Evolutionary conservation across 306 rosid species (phyloP).

Genomic region (Acacia melanoxylon): DNA sequence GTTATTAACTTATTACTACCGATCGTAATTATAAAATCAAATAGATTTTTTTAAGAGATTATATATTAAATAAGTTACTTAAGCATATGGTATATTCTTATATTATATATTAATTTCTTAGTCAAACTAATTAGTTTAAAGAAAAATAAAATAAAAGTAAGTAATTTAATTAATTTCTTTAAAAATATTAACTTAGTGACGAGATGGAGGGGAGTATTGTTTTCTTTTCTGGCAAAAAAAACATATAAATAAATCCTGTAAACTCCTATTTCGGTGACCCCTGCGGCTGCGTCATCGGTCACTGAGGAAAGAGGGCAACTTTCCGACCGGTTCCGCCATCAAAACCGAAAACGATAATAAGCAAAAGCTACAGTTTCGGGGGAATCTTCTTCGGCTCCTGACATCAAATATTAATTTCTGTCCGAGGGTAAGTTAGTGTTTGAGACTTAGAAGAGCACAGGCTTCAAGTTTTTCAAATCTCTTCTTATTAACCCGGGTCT

Average conservation of each 20-base stretch:
- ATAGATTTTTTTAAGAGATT: too few relatives aligned
- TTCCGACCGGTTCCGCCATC: not conserved
- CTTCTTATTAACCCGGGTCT: not conserved
- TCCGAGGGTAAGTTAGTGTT: not conserved
- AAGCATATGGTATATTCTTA: too few relatives aligned
- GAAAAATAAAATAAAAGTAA: too few relatives aligned
- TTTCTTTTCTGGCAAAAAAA: too few relatives aligned
- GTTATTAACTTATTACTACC: not conserved
- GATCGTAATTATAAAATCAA: too few relatives aligned
- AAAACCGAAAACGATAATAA: not conserved
- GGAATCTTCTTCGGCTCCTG: not conserved
- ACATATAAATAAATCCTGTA: not conserved
- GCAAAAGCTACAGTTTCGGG: not conserved
- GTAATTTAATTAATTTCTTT: too few relatives aligned
- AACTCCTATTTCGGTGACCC: not conserved
- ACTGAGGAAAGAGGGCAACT: not conserved
- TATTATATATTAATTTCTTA: too few relatives aligned
- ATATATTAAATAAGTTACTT: too few relatives aligned
- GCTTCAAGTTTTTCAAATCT: constrained; percentile 1
- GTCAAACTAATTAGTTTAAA: too few relatives aligned
- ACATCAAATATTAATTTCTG: not conserved
- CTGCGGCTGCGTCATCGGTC: not conserved
- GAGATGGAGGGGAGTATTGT: too few relatives aligned
- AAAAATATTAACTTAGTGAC: too few relatives aligned
- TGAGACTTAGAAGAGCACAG: not conserved